Percentiles rank a stretch among this genome's conserved stretches.
phyloP scores from a whole-genome alignment of 2,329 filamentous ascomycete species.

The Trichophyton equinum region DNA sequence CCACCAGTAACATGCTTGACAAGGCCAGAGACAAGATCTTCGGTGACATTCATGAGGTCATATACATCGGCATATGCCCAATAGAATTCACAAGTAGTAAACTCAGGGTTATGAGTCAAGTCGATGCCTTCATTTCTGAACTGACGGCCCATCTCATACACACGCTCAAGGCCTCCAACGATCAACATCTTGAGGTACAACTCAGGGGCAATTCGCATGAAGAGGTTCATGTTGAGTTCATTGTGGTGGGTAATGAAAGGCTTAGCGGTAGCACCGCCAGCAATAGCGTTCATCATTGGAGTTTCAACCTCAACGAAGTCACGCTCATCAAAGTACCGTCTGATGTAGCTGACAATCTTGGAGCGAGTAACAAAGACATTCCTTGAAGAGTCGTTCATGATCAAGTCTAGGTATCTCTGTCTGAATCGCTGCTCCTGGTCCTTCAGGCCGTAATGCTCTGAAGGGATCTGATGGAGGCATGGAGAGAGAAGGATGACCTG shows the following conservation, averaged over 20 bases:
- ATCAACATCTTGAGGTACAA: slow-evolving; percentile 93
- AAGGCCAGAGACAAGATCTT: slow-evolving; percentile 80
- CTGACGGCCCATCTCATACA: slow-evolving; percentile 90
- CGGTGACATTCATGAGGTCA: slow-evolving; percentile 80
- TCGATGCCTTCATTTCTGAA: slow-evolving; percentile 92
- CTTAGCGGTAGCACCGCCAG: slow-evolving; percentile 87
- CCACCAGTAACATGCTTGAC: slow-evolving; percentile 81
- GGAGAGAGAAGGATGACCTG: slow-evolving; percentile 79
- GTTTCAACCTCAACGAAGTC: slow-evolving; percentile 94
- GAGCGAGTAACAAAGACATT: slow-evolving; percentile 74
- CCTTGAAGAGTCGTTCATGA: slow-evolving; percentile 84
- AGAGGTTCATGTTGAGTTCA: slow-evolving; percentile 87
- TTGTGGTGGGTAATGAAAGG: slow-evolving; percentile 96
- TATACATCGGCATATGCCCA: slow-evolving; percentile 85
- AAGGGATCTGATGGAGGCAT: slow-evolving; percentile 77
- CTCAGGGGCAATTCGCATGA: slow-evolving; percentile 88
- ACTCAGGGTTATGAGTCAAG: slow-evolving; percentile 94
- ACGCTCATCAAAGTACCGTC: slow-evolving; percentile 72
- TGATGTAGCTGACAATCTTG: slow-evolving; percentile 80
- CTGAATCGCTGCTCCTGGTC: slow-evolving; percentile 88
- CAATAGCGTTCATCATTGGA: slow-evolving; percentile 92
- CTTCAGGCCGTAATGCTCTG: slow-evolving; percentile 85
- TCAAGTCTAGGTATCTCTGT: slow-evolving; percentile 86
- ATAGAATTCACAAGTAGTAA: slow-evolving; percentile 97
- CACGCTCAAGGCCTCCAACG: slow-evolving; percentile 83